phyloP scores from a whole-genome alignment of 495 filamentous ascomycete genomes.

The Trypethelium eluteriae region DNA sequence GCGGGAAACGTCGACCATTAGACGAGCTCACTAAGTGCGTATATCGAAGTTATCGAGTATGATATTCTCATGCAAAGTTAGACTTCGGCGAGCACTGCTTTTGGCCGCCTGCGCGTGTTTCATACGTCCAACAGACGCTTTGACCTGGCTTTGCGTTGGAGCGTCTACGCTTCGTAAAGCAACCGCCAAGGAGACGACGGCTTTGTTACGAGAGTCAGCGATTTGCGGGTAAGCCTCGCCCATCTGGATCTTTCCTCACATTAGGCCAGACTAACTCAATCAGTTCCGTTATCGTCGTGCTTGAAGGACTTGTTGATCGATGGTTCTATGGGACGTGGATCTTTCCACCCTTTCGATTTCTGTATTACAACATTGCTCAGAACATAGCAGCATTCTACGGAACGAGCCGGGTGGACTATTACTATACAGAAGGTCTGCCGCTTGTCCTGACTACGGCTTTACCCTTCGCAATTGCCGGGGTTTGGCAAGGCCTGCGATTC shows the following conservation, averaged over 20 bases:
- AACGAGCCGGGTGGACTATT: constrained; percentile 87
- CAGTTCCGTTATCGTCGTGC: constrained; percentile 49
- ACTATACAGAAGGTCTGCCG: constrained; percentile 80
- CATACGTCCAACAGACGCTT: constrained; percentile 78
- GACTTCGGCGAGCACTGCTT: constrained; percentile 60
- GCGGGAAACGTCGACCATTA: neutral
- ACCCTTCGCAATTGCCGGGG: constrained; percentile 61
- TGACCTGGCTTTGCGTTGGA: constrained; percentile 68
- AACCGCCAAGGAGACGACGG: constrained; percentile 40
- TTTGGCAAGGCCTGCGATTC: constrained; percentile 46
- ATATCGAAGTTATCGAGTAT: neutral
- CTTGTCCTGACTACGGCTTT: constrained; percentile 77
- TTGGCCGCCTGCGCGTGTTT: constrained; percentile 79
- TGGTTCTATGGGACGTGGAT: constrained; percentile 82
- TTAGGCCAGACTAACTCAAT: neutral
- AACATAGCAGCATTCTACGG: constrained; percentile 88
- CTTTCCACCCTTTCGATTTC: constrained; percentile 79
- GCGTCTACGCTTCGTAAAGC: constrained; percentile 42
- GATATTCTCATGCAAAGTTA: constrained; percentile 23
- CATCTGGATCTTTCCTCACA: neutral
- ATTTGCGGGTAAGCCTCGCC: constrained; percentile 55
- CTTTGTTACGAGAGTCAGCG: constrained; percentile 52
- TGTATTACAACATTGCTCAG: constrained; percentile 87
- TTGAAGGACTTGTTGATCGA: constrained; percentile 64
- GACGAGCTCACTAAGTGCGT: neutral